These are phyloP conservation scores for Oehlia diaphana DNA, from an alignment of 192 early-diverging fungal genomes.

Conservation along the genomic window DNA sequence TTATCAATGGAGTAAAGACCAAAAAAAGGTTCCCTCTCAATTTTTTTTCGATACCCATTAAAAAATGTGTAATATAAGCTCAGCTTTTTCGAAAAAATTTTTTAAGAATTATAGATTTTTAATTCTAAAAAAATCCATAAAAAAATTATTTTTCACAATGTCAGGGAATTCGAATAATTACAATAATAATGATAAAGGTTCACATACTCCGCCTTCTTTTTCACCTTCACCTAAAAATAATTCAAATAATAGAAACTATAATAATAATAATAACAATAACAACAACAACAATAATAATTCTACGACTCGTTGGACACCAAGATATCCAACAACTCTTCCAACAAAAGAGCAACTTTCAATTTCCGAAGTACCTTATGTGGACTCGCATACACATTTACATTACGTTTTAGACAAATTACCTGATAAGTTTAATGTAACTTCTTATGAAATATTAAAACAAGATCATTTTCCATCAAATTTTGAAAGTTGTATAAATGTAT, in stretches of 20 bases:
- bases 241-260: not conserved
- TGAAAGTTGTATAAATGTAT: conserved; percentile 23
- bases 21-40: too few species aligned
- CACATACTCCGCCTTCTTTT: too few species aligned
- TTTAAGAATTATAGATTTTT: too few species aligned
- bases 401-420: conserved; percentile 22
- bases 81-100: too few species aligned
- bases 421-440: not conserved
- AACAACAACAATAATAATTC: not conserved
- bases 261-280: not conserved
- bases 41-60: too few species aligned
- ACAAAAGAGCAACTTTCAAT: conserved; percentile 6
- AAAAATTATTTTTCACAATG: too few species aligned
- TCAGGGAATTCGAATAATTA: too few species aligned
- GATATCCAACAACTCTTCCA: conserved; percentile 13
- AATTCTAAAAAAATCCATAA: too few species aligned
- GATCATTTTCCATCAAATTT: conserved; percentile 24
- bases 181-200: too few species aligned
- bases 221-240: too few species aligned
- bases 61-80: too few species aligned
- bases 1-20: too few species aligned
- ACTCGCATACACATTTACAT: conserved; percentile 29
- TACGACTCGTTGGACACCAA: not conserved
- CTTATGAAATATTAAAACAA: conserved; percentile 2
- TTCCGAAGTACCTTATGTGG: conserved; percentile 2